Evolutionary conservation across 2,329 filamentous ascomycete genomes (phyloP).

Genomic region (Ceratocystis diversiconidia): DNA sequence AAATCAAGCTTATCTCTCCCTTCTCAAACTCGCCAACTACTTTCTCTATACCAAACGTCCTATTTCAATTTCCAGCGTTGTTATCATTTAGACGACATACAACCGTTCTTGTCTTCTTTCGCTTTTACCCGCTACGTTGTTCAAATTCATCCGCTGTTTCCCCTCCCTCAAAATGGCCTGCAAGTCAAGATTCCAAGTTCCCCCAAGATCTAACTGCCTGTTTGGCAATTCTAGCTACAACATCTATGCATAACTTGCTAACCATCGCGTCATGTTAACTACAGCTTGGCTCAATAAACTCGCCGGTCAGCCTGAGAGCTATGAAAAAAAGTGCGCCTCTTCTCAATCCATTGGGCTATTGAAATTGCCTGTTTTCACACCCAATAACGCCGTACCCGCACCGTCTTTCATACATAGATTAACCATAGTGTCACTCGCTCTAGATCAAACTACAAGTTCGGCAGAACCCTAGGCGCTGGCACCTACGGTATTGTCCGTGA

Average conservation of each 20-base stretch:
- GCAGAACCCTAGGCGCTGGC: conserved; percentile 83
- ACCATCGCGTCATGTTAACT: conserved; percentile 15
- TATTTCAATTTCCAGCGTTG: neutral
- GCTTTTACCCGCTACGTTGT: neutral
- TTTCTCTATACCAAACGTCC: neutral
- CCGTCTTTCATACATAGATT: conserved; percentile 1
- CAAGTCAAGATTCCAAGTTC: conserved; percentile 23
- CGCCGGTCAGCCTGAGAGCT: conserved; percentile 91
- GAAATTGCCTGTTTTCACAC: neutral
- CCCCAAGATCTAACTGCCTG: no score
- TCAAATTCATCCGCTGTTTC: neutral
- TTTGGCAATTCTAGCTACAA: neutral
- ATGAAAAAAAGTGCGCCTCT: conserved; percentile 77
- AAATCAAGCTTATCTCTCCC: neutral
- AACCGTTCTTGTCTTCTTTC: neutral
- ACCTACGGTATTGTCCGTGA: conserved; percentile 98
- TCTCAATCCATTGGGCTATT: conserved; percentile 3
- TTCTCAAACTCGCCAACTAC: neutral
- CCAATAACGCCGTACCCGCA: neutral
- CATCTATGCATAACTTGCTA: conserved; percentile 7
- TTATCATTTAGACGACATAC: neutral
- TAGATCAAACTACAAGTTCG: conserved; percentile 80
- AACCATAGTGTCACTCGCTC: conserved; percentile 21
- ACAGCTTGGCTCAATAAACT: conserved; percentile 62
- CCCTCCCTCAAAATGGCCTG: conserved; percentile 27